Conservation (phyloP, 345 rosid species). For the Raphanus raphanistrum region DNA sequence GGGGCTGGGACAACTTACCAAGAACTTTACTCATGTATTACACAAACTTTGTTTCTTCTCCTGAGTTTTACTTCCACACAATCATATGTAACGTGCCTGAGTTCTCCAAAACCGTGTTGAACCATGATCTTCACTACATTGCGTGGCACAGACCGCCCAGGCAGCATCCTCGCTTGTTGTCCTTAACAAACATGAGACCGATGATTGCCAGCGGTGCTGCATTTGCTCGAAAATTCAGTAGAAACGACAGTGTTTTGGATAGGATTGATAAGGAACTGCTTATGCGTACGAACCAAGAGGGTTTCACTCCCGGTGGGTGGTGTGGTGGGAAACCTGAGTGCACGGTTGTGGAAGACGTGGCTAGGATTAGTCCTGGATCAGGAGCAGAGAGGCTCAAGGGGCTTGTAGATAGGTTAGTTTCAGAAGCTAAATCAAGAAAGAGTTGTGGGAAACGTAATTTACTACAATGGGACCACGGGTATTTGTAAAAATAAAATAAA, state of each 20-base stretch:
- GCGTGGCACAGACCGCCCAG: constrained; percentile 87
- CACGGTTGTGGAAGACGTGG: constrained; percentile 56
- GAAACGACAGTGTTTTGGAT: constrained; percentile 49
- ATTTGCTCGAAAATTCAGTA: constrained; percentile 81
- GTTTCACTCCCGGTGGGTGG: constrained; percentile 96
- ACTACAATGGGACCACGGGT: not conserved
- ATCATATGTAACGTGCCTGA: constrained; percentile 91
- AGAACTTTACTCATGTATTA: constrained; percentile 89
- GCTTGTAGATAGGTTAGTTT: constrained; percentile 57
- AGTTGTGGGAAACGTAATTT: not conserved
- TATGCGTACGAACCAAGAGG: constrained; percentile 45
- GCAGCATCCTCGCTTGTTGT: constrained; percentile 85
- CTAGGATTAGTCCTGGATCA: constrained; percentile 65
- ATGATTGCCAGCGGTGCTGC: constrained; percentile 86
- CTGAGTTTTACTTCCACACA: constrained; percentile 95
- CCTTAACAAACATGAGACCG: constrained; percentile 53
- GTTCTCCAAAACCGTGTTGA: constrained; percentile 63
- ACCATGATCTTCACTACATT: constrained; percentile 93
- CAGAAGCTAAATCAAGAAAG: constrained; percentile 43
- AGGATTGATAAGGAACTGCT: constrained; percentile 75
- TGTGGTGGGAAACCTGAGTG: constrained; percentile 73
- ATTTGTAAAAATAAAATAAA: not conserved
- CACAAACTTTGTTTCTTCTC: constrained; percentile 92
- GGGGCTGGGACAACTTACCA: constrained; percentile 99
- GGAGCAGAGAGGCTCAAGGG: constrained; percentile 68